phyloP scores from a whole-genome alignment of 2,329 filamentous ascomycete genomes.

The Penicillium sp. region DNA sequence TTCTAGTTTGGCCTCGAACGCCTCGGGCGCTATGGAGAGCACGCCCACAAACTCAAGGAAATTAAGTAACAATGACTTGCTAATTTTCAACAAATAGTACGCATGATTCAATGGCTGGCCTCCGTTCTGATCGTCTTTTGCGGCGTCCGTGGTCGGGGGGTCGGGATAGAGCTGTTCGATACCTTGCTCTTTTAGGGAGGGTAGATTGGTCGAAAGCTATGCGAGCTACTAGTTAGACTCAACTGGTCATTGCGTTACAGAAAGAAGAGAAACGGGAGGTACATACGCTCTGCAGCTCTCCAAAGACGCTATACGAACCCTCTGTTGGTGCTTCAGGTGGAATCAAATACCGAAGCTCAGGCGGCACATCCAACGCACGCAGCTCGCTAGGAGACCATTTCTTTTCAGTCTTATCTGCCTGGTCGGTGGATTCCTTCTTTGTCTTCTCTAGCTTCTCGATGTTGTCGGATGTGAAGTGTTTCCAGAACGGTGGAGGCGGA shows the following conservation, averaged over 20 bases:
- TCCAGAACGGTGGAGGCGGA: slow-evolving; percentile 84
- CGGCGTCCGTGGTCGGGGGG: slow-evolving; percentile 51
- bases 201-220: slow-evolving; percentile 57
- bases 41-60: slow-evolving; percentile 80
- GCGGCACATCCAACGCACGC: slow-evolving; percentile 52
- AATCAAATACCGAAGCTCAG: slow-evolving; percentile 71
- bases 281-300: slow-evolving; percentile 58
- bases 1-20: slow-evolving; percentile 67
- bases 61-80: slow-evolving; percentile 81
- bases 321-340: slow-evolving; percentile 71
- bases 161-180: slow-evolving; percentile 67
- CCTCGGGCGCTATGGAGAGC: slow-evolving; percentile 62
- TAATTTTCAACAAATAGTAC: slow-evolving; percentile 67
- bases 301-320: slow-evolving; percentile 72
- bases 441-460: slow-evolving; percentile 55
- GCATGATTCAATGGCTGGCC: slow-evolving; percentile 46
- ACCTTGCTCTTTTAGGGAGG: slow-evolving; percentile 64
- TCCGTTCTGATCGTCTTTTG: slow-evolving; percentile 42
- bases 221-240: not conserved
- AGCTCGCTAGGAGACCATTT: slow-evolving; percentile 32
- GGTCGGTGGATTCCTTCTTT: slow-evolving; percentile 35
- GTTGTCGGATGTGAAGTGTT: slow-evolving; percentile 77
- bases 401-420: slow-evolving; percentile 28
- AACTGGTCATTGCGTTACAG: not conserved
- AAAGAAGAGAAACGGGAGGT: slow-evolving; percentile 4